Base-by-base conservation (phyloP, 139 green algal species). In the Ulvella scutata region DNA sequence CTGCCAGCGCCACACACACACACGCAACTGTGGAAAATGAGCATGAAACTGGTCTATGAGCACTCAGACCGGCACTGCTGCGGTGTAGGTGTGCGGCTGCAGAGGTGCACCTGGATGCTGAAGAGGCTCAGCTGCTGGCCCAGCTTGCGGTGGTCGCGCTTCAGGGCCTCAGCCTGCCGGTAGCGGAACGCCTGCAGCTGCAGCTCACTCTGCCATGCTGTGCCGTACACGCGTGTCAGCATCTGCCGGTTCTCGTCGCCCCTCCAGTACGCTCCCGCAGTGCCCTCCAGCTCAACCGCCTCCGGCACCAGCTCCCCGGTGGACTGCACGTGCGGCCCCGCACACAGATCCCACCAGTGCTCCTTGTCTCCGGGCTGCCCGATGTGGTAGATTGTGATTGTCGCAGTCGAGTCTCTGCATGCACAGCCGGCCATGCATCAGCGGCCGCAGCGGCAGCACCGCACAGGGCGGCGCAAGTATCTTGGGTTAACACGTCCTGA, bases 311-410 rank as follows among this genome's bases (percentile, higher is more conserved):
- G 91, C 33, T 89, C 78, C 2, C 86, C 84, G 0, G 94, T 99
- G 72, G 40, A 76, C 20, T 85, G 75, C 13, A 99, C 91, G 79
- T 99, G 94, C 0, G 94, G 94, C 3, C 94, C 94, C 2, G 91
- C 92, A 79, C 93, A 98, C 74, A 98, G 79, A 82, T 98, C 93
- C 94, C 94, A 98, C 90, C 89, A 91, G 79, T 89, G 81, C 10
- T 87, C 85, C 39, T 85, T 80, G 36, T 92, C 82, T 3, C 75
- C 76, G 6, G 20, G 43, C 61, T 87, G 75, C 76, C 94, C 94
- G 3, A 98, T 95, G 86, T 98, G 93, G 83, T 97, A 98, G 75
- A 99, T 96, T 29, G 94, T 99, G 86, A 99, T 98, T 75, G 89
- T 44, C 4, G 92, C 91, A 10, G 79, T 72, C 2, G 90, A 82